Evolutionary conservation across 257 asterid species (phyloP), one percentile per base, ranked within the genome.

Genomic region (Fraxinus cuspidata): DNA sequence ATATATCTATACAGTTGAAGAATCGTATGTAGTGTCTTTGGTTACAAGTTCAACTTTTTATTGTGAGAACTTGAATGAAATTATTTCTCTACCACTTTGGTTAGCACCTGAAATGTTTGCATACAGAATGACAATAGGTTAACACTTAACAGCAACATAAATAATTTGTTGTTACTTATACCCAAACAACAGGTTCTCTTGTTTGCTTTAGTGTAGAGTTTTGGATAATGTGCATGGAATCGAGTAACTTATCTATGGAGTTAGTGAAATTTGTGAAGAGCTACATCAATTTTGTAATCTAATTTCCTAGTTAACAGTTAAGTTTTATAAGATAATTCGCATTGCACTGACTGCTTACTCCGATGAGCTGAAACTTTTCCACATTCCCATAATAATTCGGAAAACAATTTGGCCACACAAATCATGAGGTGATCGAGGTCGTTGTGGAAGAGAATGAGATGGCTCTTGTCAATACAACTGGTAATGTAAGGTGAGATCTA

Each of bases 381-480:
- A 60, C 21, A 35, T 42, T 74, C 49, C 51, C 71, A 53, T 16
- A 13, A 51, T 32, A 37, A 73, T 71, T 63, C 38, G 66, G 37
- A 70, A 58, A 77, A 44, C 44, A 81, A 60, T 68, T 75, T 82
- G 75, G n/a, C 23, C 44, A 25, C 51, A 7, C 73, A 18, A 77
- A 53, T 75, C 51, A 71, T 32, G 72, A 2, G 70, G 28, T 8
- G 64, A 53, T 19, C n/a, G 64, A 19, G 28, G 64, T 53, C 1
- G 60, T 51, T 2, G 27, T 19, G 64, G 12, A 53, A 53, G 25
- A 5, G 25, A 18, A 19, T 53, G 28, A 53, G 25, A 53, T 51
- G 60, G 21, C 60, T 53, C 25, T 27, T 53, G 2, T 53, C n/a
- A 25, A 25, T 60, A 2, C 31, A 58, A 58, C 66, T 9, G 1